Evolutionary conservation across 257 asterid genomes (phyloP), one percentile per base, ranked within the genome.

Genomic region (Scutellaria baicalensis): DNA sequence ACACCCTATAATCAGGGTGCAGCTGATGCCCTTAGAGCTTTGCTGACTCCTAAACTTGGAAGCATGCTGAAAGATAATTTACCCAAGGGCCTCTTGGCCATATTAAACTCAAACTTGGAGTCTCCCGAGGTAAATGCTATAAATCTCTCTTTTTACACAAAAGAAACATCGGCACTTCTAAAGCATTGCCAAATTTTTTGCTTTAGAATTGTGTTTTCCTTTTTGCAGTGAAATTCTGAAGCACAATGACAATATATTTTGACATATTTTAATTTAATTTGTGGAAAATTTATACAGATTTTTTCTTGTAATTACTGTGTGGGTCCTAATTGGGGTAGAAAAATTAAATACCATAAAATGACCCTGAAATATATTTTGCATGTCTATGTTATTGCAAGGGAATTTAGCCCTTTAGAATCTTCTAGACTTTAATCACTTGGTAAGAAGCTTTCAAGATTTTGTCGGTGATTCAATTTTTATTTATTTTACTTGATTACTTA

Each of bases 21-120:
- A 39, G 84, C 93, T 57, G 87, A 76, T 73, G 93, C 95, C 59
- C 93, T 94, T 72, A 84, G 75, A 72, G 85, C 96, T 62, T 82
- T 94, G 86, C 81, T 94, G 75, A 94, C 99, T 23, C 99, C 99
- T 61, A 91, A 94, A 80, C 96, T 94, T 75, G 96, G 93, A 47
- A 82, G 95, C 80, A 86, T 91, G 96, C 89, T 91, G 77, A 94
- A 84, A 77, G 90, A 91, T 80, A 79, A 84, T 72, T 75, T 71
- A 44, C 81, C 90, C 72, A 91, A 79, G 76, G 97, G 87, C 62
- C 84, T 93, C 69, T 72, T 93, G 69, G 79, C 90, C 58, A 83
- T 82, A 76, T 82, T 93, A 68, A 93, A 93, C 78, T 78, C 96
- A 62, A 93, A 87, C 82, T 80, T 93, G 89, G 99, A 94, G 82